Base-by-base conservation (phyloP, 2,329 filamentous ascomycete species). In the Fusarium tanahbumbuense region DNA sequence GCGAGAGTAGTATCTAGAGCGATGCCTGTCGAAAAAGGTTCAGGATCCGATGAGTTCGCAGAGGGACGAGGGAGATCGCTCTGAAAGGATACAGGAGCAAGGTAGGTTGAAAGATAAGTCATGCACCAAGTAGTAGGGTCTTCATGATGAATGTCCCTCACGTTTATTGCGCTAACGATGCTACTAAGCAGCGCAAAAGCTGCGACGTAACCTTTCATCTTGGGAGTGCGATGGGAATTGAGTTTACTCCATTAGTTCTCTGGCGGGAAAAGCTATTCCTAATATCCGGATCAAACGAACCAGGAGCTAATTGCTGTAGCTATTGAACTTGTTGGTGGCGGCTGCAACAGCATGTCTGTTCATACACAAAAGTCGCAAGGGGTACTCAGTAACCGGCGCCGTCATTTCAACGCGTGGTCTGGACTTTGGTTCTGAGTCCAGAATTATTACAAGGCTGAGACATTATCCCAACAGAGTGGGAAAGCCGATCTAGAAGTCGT, bases 171-270 rank as follows among this genome's bases (percentile, higher is more conserved):
- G 2, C 34, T 0, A 9, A 11, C 18, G 5, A 37, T 37, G 34
- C 16, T 37, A n/a, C 16, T n/a, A n/a, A 37, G 34, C 9, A 37
- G 9, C 18, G 5, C 18, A 7, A 37, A 37, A 4, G 18, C 9
- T 37, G 34, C 18, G 34, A 37, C 1, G 9, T 37, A 3, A n/a
- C 34, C 34, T 37, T n/a, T 37, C 18, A 37, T 37, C 9, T n/a
- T 37, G 34, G 0, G 3, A 37, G 9, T 37, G 18, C 3, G 34
- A n/a, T 0, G 5, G 9, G 9, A 37, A n/a, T 1, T 37, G 9
- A 11, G 34, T 37, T 37, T n/a, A 18, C 16, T 6, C 9, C 1
- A 5, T 37, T 5, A 1, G 3, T 6, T 37, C 5, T 18, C 9
- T 37, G 34, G 10, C 1, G 9, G 18, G 16, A 37, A 37, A 9